Conservation (phyloP, 2,329 filamentous ascomycete species). For the Aspergillus floridensis region DNA sequence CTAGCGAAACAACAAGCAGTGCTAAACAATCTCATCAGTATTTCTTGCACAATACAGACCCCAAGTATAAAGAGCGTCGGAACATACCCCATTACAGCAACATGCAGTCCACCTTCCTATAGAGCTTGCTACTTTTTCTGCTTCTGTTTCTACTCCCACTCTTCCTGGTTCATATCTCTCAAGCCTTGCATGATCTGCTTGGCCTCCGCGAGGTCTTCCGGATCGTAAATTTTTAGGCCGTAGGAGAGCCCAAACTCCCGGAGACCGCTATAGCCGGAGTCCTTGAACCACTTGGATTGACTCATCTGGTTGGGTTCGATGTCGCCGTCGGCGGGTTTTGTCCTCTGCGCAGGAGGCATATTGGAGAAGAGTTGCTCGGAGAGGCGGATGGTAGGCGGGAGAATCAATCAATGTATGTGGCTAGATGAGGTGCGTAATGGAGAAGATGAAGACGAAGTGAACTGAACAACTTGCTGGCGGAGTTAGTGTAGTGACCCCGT, state of each 20-base stretch:
- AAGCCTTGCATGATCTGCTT: constrained; percentile 6
- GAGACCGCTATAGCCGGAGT: constrained; percentile 8
- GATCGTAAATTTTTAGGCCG: constrained; percentile 1
- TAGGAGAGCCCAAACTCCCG: constrained; percentile 10
- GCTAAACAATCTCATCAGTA: background rate
- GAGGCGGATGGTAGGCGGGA: background rate
- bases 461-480: no score
- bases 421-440: no score
- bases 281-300: constrained; percentile 2
- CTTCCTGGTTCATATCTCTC: constrained; percentile 1
- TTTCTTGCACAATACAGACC: background rate
- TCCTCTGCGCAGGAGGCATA: constrained; percentile 5
- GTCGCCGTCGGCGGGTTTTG: background rate
- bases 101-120: background rate
- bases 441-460: no score
- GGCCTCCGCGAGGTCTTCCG: constrained; percentile 2
- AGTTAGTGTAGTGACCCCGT: no score
- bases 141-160: background rate
- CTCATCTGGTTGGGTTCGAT: constrained; percentile 6
- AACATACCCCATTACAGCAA: background rate
- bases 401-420: no score
- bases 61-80: background rate
- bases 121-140: background rate
- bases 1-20: background rate
- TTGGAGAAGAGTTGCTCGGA: background rate